Conservation (phyloP, 176 grass and related monocot species). For the Zea mays region DNA sequence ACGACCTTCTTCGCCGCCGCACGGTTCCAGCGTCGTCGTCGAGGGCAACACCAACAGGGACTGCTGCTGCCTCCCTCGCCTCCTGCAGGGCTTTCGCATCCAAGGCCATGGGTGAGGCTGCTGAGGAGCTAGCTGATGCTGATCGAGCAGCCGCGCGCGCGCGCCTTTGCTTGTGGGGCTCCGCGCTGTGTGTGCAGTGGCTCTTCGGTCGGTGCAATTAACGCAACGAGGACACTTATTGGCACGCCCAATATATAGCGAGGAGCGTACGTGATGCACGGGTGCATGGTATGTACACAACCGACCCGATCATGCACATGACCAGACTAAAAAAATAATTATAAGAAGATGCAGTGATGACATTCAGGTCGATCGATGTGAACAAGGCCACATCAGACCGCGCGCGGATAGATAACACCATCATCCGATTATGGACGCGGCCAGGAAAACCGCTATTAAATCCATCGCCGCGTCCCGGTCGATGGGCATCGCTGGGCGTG, state of each 20-base stretch:
- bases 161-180: neutral
- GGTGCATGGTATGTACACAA: neutral
- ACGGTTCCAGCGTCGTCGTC: neutral
- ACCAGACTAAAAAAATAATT: neutral
- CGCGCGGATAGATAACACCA: neutral
- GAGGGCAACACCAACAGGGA: neutral
- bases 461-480: neutral
- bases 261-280: neutral
- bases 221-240: neutral
- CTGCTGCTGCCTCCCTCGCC: neutral
- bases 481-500: neutral
- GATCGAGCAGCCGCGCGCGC: neutral
- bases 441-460: neutral
- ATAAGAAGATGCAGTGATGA: neutral
- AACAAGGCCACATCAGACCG: neutral
- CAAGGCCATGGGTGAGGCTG: conserved; percentile 31
- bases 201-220: neutral
- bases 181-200: neutral
- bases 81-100: conserved; percentile 9
- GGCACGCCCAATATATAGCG: neutral
- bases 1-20: neutral
- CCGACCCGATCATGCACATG: neutral
- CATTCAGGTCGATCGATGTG: neutral
- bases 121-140: neutral
- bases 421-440: neutral